Percentiles rank a stretch among this genome's conserved stretches.
These are phyloP conservation scores for Pseudogymnoascus sp. DNA, from an alignment of 2,329 filamentous ascomycete species.

Conservation along the genomic window DNA sequence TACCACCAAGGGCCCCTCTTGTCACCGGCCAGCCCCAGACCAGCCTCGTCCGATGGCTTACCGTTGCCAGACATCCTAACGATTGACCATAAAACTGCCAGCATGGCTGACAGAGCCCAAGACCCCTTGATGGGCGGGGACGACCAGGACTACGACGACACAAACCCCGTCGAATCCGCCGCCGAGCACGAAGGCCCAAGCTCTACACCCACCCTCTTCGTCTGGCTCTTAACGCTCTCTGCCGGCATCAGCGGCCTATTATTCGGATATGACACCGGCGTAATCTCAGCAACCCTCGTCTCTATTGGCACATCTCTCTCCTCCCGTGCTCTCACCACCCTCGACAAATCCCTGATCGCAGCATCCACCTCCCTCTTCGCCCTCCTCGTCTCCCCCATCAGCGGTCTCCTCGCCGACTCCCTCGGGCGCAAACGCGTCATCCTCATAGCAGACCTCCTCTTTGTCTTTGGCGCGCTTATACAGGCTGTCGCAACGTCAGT, in stretches of 20 bases:
- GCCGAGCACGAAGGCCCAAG: constrained; percentile 12
- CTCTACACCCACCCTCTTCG: constrained; percentile 37
- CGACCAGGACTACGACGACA: constrained; percentile 15
- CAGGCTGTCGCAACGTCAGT: constrained; percentile 56
- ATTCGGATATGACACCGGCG: constrained; percentile 62
- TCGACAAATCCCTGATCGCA: constrained; percentile 64
- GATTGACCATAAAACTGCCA: neutral
- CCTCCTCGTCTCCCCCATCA: constrained; percentile 53
- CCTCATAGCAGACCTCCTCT: constrained; percentile 56
- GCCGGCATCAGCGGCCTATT: constrained; percentile 60
- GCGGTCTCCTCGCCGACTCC: constrained; percentile 54
- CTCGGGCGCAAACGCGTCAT: constrained; percentile 56
- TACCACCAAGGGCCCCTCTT: neutral
- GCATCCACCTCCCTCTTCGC: constrained; percentile 61
- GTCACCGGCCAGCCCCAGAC: neutral
- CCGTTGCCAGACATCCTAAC: neutral
- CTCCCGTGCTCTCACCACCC: constrained; percentile 45
- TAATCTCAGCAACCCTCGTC: constrained; percentile 60
- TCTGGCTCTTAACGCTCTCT: constrained; percentile 54
- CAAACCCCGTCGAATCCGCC: neutral
- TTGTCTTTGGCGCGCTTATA: constrained; percentile 56
- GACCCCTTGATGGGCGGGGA: constrained; percentile 23
- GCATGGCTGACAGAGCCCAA: constrained; percentile 24
- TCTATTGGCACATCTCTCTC: constrained; percentile 54
- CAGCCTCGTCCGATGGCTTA: neutral